Percentiles rank a stretch among this genome's conserved stretches.
phyloP scores from a whole-genome alignment of 208 protist species.

The Crithidia bombi region DNA sequence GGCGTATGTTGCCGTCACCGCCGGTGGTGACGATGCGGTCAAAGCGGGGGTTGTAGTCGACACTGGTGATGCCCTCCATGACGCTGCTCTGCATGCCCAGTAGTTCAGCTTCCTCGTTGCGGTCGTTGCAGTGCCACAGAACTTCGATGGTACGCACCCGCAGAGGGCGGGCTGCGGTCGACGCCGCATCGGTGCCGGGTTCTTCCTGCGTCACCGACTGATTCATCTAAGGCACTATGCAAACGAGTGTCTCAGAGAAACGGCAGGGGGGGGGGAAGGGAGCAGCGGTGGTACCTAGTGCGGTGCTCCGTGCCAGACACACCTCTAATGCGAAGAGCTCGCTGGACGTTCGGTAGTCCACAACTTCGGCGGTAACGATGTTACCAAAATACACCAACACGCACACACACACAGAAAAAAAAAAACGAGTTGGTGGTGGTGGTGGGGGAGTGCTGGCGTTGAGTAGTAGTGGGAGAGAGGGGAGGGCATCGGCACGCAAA shows the following conservation, averaged over 20 bases:
- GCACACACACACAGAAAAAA: too few relatives aligned
- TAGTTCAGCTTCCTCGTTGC: conserved; percentile 75
- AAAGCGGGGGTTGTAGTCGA: conserved; percentile 64
- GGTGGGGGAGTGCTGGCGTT: too few relatives aligned
- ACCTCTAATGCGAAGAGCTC: too few relatives aligned
- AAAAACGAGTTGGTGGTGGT: too few relatives aligned
- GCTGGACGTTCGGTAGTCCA: too few relatives aligned
- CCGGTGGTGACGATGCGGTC: conserved; percentile 82
- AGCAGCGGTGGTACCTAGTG: too few relatives aligned
- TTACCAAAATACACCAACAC: too few relatives aligned
- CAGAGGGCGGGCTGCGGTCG: conserved; percentile 29
- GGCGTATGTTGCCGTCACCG: conserved; percentile 74
- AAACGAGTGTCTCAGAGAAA: neutral
- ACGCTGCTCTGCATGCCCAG: conserved; percentile 70
- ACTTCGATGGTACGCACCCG: conserved; percentile 83
- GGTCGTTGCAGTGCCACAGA: conserved; percentile 85
- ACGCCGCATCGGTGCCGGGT: neutral
- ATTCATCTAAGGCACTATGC: neutral
- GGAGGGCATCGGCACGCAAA: too few relatives aligned
- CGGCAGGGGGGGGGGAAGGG: too few relatives aligned
- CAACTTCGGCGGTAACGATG: too few relatives aligned
- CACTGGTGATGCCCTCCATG: conserved; percentile 81
- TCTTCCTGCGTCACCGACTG: neutral
- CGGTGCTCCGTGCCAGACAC: too few relatives aligned
- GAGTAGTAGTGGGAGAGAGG: too few relatives aligned